Conservation (phyloP, 768 basidiomycete species). For the Termitomyces sp. region DNA sequence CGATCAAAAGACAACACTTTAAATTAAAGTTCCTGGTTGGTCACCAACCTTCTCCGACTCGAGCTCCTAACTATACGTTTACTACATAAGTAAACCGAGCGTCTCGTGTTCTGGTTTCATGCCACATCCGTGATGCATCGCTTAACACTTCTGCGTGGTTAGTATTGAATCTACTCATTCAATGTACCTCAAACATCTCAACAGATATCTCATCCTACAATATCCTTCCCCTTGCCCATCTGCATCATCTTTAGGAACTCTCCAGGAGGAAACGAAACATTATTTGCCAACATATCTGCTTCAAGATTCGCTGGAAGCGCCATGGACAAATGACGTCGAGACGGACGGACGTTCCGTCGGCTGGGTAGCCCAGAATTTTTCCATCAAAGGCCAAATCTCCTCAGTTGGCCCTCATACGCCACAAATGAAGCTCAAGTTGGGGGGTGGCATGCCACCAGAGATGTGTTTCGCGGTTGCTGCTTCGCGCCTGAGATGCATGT, state of each 20-base stretch:
- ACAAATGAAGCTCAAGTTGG: background rate
- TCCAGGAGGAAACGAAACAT: background rate
- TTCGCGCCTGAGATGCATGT: background rate
- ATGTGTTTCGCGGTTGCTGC: background rate
- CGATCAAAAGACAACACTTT: background rate
- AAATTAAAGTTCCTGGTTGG: background rate
- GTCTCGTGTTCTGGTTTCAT: background rate
- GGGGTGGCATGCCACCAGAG: background rate
- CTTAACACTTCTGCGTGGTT: background rate
- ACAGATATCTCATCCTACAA: background rate
- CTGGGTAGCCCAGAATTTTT: constrained; percentile 1
- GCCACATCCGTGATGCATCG: background rate
- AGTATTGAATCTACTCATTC: background rate
- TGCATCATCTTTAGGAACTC: background rate
- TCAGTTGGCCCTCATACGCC: background rate
- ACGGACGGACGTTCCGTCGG: constrained; percentile 2
- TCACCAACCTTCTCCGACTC: background rate
- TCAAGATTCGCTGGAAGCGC: background rate
- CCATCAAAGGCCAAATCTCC: constrained; percentile 7
- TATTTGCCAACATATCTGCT: background rate
- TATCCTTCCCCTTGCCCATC: background rate
- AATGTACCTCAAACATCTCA: background rate
- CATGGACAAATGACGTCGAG: background rate
- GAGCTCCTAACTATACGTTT: background rate
- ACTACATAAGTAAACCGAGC: background rate